phyloP scores from a whole-genome alignment of 148 eudicot species.

The Heliosperma pusillum region DNA sequence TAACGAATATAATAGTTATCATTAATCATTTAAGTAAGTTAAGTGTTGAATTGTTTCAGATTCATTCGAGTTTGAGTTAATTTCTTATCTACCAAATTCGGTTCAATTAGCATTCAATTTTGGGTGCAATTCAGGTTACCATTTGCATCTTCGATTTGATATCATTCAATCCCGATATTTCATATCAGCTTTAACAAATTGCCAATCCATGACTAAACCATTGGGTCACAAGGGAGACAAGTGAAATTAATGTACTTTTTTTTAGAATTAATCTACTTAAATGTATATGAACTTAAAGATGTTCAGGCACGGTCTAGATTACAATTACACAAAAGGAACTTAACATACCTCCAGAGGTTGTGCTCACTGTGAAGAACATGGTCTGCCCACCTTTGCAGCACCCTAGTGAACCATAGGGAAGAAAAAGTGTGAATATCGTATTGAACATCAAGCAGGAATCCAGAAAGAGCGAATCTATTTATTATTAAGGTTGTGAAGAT shows the following conservation, averaged over 20 bases:
- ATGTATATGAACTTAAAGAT: background rate
- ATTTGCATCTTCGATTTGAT: too few relatives aligned
- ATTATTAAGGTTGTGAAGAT: conserved; percentile 3
- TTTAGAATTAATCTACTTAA: background rate
- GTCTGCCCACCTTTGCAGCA: conserved; percentile 94
- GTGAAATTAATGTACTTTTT: background rate
- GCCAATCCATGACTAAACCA: background rate
- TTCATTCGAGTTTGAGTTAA: too few relatives aligned
- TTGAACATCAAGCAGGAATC: conserved; percentile 10
- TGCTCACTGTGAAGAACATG: conserved; percentile 70
- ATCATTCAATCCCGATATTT: too few relatives aligned
- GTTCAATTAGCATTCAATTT: too few relatives aligned
- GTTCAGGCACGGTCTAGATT: background rate
- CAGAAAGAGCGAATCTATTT: background rate
- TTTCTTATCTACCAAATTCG: too few relatives aligned
- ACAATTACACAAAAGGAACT: background rate
- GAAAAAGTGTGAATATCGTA: conserved; percentile 10
- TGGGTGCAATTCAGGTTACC: too few relatives aligned
- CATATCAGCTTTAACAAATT: too few relatives aligned
- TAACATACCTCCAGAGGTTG: conserved; percentile 89
- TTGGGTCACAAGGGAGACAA: background rate
- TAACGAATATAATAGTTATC: too few relatives aligned
- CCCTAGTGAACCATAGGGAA: conserved; percentile 45
- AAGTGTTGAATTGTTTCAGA: too few relatives aligned
- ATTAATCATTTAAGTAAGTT: too few relatives aligned